Conservation (phyloP, 2,329 filamentous ascomycete genomes). For the Gaeumannomyces sp. region DNA sequence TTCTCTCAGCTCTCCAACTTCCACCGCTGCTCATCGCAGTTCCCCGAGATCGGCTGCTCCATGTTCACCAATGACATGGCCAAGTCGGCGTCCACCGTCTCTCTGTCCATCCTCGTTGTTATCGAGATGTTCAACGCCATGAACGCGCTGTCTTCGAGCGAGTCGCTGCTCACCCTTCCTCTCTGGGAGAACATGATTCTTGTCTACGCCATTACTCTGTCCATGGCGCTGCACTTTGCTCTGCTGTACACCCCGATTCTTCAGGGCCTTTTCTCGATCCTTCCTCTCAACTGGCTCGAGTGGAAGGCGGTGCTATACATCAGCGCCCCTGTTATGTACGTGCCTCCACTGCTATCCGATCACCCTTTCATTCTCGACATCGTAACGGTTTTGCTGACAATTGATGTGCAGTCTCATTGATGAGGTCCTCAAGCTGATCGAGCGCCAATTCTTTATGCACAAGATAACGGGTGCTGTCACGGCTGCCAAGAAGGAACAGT, state of each 20-base stretch:
- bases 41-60: constrained; percentile 81
- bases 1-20: constrained; percentile 89
- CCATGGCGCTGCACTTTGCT: constrained; percentile 91
- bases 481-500: constrained; percentile 49
- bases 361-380: not conserved
- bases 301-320: constrained; percentile 89
- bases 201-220: constrained; percentile 86
- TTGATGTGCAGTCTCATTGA: constrained; percentile 60
- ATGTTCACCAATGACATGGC: constrained; percentile 87
- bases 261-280: constrained; percentile 82
- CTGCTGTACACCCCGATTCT: constrained; percentile 88
- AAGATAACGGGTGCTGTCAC: constrained; percentile 33
- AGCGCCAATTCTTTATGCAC: constrained; percentile 60
- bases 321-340: constrained; percentile 89
- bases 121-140: constrained; percentile 99
- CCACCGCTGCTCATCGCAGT: constrained; percentile 82
- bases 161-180: constrained; percentile 86
- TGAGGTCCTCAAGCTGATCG: constrained; percentile 72
- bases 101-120: constrained; percentile 84
- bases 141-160: constrained; percentile 93
- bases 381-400: not conserved
- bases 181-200: constrained; percentile 99
- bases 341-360: constrained; percentile 18
- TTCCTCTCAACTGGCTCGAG: constrained; percentile 77
- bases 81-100: constrained; percentile 87